Evolutionary conservation across 2,329 filamentous ascomycete genomes (phyloP).

Genomic region (Malbranchea zuffiana): DNA sequence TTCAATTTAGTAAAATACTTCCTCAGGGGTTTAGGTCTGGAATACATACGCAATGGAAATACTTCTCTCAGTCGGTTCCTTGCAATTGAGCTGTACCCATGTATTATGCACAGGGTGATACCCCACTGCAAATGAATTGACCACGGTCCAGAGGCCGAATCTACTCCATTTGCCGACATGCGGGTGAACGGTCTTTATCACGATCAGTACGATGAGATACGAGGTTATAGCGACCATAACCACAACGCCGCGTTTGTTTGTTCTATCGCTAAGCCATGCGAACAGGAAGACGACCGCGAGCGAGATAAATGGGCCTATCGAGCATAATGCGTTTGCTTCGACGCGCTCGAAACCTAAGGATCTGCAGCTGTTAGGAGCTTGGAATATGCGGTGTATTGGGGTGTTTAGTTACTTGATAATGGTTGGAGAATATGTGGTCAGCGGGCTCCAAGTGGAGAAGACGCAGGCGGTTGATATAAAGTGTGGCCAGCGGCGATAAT

Average conservation of each 20-base stretch:
- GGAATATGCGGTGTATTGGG: neutral
- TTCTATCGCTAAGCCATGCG: conserved; percentile 40
- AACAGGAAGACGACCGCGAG: conserved; percentile 41
- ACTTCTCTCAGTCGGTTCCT: conserved; percentile 37
- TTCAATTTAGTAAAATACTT: neutral
- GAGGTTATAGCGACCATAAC: conserved; percentile 38
- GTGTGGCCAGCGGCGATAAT: conserved; percentile 40
- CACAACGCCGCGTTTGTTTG: conserved; percentile 34
- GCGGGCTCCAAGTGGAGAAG: conserved; percentile 44
- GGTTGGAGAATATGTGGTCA: conserved; percentile 43
- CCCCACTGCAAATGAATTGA: conserved; percentile 43
- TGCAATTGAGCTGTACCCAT: conserved; percentile 45
- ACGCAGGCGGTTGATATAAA: conserved; percentile 42
- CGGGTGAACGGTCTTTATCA: conserved; percentile 33
- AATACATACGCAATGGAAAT: conserved; percentile 39
- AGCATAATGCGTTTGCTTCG: conserved; percentile 39
- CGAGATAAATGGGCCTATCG: conserved; percentile 33
- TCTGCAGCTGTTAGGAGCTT: conserved; percentile 19
- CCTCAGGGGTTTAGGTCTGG: neutral
- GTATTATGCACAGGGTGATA: conserved; percentile 46
- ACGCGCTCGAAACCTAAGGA: conserved; percentile 38
- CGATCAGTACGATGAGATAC: conserved; percentile 38
- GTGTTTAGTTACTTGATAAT: conserved; percentile 30
- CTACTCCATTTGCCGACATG: conserved; percentile 39
- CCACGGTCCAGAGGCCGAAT: conserved; percentile 42